These are phyloP conservation scores for Xerophyta viscosa DNA, from an alignment of 106 monocot species.

Conservation along the genomic window DNA sequence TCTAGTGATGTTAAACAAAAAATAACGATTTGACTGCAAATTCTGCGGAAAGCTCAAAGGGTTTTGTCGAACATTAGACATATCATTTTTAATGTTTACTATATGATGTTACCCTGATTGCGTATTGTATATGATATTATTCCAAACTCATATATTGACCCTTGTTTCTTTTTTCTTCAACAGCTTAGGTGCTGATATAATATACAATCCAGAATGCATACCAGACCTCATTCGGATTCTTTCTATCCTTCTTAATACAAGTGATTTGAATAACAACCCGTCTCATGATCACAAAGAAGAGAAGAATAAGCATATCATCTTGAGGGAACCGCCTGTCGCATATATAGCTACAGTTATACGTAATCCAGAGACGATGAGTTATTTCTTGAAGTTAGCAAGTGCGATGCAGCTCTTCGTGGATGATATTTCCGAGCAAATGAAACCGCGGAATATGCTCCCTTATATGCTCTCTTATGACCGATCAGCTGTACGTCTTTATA, in stretches of 20 bases:
- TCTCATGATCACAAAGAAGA: neutral
- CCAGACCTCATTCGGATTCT: constrained; percentile 74
- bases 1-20: too few species aligned
- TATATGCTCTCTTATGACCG: constrained; percentile 83
- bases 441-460: constrained; percentile 53
- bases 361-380: constrained; percentile 57
- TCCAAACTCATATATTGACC: too few species aligned
- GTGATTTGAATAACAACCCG: neutral
- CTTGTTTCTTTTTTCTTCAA: too few species aligned
- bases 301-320: neutral
- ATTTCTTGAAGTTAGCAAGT: constrained; percentile 38
- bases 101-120: too few species aligned
- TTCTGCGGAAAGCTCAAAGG: too few species aligned
- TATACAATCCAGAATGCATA: constrained; percentile 74
- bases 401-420: constrained; percentile 39
- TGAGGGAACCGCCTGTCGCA: constrained; percentile 27
- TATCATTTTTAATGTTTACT: too few species aligned
- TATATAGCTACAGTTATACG: constrained; percentile 80
- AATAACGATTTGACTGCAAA: too few species aligned
- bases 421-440: constrained; percentile 38
- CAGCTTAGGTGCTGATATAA: constrained; percentile 91
- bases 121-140: too few species aligned
- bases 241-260: constrained; percentile 33
- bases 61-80: neutral
- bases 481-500: constrained; percentile 39